Evolutionary conservation across 768 basidiomycete genomes (phyloP), one percentile per base, ranked within the genome.

Genomic region (Leccinum incarnatum): DNA sequence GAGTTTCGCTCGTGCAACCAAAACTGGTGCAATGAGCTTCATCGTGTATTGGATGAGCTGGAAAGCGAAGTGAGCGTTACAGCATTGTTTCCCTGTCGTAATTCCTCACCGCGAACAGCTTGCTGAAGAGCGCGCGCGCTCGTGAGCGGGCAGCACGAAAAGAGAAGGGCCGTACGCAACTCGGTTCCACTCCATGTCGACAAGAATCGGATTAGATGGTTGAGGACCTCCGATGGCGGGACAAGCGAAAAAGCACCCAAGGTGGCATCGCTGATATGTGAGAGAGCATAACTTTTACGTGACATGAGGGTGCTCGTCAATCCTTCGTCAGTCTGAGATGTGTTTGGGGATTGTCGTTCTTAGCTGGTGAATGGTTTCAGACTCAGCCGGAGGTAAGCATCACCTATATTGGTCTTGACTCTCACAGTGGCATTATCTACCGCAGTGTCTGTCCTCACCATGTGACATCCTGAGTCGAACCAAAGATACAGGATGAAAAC

Each of bases 121-220:
- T 92, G 74, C 90, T 92, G 67, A 47, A 53, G 36, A 17, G 51
- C 34, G 14, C 25, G 34, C 19, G 17, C 42, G 55, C 50, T 51
- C 34, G 56, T 64, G 53, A 65, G 70, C 53, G 42, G 27, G 42
- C 21, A 48, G 49, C 40, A 48, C 46, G 40, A 48, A 58, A 29
- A 37, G 23, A 66, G 59, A 50, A 62, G 27, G 59, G 37, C 34
- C 30, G 62, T 61, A 84, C 84, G 71, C 77, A 70, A 92, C 91
- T 94, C 92, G 83, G 83, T 91, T 27, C 91, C 91, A 70, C 84
- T 87, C 89, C 89, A 93, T 65, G 91, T 90, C 56, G 87, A 85
- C 54, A 93, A 77, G 68, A 84, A 92, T 66, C 89, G 78, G 40
- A 91, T 79, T 9, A 91, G 77, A 71, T 91, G 91, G 65, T 91